Percentiles rank a stretch among this genome's conserved stretches.
These are phyloP conservation scores for Jaltomata sinuosa DNA, from an alignment of 257 asterid genomes.

Conservation along the genomic window DNA sequence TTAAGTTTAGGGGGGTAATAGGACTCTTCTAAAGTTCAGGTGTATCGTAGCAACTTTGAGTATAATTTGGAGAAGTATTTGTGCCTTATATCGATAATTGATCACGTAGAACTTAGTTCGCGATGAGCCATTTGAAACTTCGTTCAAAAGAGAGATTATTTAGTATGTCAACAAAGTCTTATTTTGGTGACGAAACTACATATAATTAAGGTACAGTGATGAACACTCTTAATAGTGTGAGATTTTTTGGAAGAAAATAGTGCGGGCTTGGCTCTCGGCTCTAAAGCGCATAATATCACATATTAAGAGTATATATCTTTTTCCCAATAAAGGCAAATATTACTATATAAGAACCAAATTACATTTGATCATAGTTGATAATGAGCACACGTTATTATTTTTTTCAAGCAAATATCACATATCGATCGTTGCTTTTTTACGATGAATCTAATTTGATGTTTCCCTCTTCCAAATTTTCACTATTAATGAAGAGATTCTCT, in stretches of 20 bases:
- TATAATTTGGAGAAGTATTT: too few relatives aligned
- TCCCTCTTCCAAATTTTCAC: not conserved
- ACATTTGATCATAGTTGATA: not conserved
- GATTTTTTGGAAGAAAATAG: too few relatives aligned
- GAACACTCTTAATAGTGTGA: not conserved
- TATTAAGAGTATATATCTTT: too few relatives aligned
- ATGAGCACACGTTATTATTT: not conserved
- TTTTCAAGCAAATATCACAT: not conserved
- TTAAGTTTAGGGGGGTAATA: too few relatives aligned
- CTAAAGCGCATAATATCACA: not conserved
- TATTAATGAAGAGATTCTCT: not conserved
- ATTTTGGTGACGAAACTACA: too few relatives aligned
- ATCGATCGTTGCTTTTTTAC: not conserved
- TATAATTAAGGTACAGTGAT: not conserved
- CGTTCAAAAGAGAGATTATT: too few relatives aligned
- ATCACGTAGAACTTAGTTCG: not conserved
- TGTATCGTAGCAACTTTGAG: too few relatives aligned
- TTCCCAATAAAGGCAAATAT: not conserved
- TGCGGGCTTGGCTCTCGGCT: not conserved
- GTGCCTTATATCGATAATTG: too few relatives aligned
- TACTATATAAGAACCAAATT: not conserved
- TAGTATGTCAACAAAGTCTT: too few relatives aligned
- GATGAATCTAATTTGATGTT: not conserved
- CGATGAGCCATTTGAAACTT: too few relatives aligned
- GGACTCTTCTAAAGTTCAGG: too few relatives aligned